Percentiles rank a stretch among this genome's conserved stretches.
These are phyloP conservation scores for Dryas alaskensis DNA, from an alignment of 306 rosid species.

Conservation along the genomic window DNA sequence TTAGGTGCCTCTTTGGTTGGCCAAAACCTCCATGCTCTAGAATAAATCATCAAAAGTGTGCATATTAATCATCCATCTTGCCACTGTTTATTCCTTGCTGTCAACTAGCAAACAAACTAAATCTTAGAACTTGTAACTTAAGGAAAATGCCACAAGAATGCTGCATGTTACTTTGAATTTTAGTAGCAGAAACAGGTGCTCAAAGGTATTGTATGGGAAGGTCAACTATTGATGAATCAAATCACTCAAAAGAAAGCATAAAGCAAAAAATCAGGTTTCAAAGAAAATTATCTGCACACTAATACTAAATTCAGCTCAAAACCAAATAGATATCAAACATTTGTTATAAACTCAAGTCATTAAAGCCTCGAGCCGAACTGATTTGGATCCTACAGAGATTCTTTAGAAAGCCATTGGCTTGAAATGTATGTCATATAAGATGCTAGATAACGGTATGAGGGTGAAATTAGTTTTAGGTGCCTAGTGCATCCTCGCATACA, in stretches of 20 bases:
- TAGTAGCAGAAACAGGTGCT: constrained; percentile 8
- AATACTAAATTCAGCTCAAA: background rate
- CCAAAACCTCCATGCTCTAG: background rate
- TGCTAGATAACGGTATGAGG: background rate
- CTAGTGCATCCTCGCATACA: background rate
- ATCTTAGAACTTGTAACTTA: background rate
- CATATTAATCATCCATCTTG: background rate
- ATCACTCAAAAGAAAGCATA: too few relatives aligned
- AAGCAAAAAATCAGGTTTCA: background rate
- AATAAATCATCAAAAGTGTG: background rate
- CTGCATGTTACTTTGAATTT: background rate
- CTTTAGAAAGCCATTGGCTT: background rate
- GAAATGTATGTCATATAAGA: background rate
- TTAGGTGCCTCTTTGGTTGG: too few relatives aligned
- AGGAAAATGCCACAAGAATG: background rate
- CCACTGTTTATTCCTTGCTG: background rate
- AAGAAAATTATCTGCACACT: background rate
- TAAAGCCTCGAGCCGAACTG: background rate
- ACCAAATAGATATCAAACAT: background rate
- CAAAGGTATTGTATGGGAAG: too few relatives aligned
- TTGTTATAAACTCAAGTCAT: background rate
- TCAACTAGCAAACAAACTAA: background rate
- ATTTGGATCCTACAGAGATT: background rate
- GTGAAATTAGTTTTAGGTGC: background rate
- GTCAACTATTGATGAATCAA: too few relatives aligned